These are phyloP conservation scores for Suillus subaureus DNA, from an alignment of 768 basidiomycete species.

Conservation along the genomic window DNA sequence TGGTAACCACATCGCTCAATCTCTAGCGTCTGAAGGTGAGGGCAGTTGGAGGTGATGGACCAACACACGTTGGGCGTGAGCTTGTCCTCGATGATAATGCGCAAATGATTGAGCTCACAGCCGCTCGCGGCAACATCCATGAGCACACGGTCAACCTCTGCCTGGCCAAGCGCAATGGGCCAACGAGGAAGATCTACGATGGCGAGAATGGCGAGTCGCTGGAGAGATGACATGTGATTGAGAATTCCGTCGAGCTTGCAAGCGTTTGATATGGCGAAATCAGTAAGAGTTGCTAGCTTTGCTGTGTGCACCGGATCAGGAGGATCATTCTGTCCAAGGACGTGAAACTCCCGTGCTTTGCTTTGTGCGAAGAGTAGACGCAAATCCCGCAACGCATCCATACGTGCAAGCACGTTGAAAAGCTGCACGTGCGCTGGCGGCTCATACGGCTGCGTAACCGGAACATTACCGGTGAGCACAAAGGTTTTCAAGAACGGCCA, in stretches of 20 bases:
- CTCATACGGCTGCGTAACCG: slow-evolving; percentile 16
- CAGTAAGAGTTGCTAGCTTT: slow-evolving; percentile 36
- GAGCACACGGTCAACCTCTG: slow-evolving; percentile 33
- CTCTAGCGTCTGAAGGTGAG: slow-evolving; percentile 34
- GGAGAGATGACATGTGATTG: slow-evolving; percentile 31
- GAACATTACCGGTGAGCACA: slow-evolving; percentile 33
- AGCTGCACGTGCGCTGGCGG: slow-evolving; percentile 24
- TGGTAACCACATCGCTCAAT: slow-evolving; percentile 40
- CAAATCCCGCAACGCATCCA: slow-evolving; percentile 33
- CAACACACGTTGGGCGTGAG: slow-evolving; percentile 33
- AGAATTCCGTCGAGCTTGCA: slow-evolving; percentile 32
- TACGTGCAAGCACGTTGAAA: slow-evolving; percentile 32
- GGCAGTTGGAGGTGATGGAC: slow-evolving; percentile 31
- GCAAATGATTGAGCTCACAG: slow-evolving; percentile 36
- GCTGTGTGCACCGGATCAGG: slow-evolving; percentile 24
- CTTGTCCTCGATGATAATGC: slow-evolving; percentile 39
- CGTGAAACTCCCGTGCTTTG: slow-evolving; percentile 26
- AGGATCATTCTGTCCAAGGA: slow-evolving; percentile 25
- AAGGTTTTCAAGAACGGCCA: slow-evolving; percentile 35
- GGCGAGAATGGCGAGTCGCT: slow-evolving; percentile 33
- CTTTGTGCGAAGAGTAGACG: slow-evolving; percentile 35
- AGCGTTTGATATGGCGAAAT: slow-evolving; percentile 39
- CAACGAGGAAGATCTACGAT: slow-evolving; percentile 38
- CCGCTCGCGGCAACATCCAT: slow-evolving; percentile 32
- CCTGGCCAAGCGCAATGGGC: slow-evolving; percentile 38